Evolutionary conservation across 306 rosid genomes (phyloP), one percentile per base, ranked within the genome.

Genomic region (Pyrus bretschneideri): DNA sequence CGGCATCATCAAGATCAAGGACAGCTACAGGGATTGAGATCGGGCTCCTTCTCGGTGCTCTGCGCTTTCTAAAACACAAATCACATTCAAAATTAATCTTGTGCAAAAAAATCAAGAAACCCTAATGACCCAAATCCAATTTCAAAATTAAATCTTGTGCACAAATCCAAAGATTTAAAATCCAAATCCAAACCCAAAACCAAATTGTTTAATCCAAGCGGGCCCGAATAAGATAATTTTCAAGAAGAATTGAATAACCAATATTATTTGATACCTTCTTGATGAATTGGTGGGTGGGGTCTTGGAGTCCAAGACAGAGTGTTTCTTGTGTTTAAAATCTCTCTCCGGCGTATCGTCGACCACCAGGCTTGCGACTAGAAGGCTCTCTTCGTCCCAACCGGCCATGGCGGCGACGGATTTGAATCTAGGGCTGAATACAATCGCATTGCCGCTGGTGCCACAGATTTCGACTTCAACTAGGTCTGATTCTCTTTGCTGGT

Each of bases 331-430:
- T 80, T 86, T 89, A 9, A 30, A 35, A 72, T 86, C 83, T 83
- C 97, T 79, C 0, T 88, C 98, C 0, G 97, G 97, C 1, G 99
- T 92, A 76, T 92, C 98, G 25, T 96, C 98, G 25, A 96, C 91
- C 45, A 96, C 69, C 29, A 91, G 91, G 76, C 83, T 87, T 1
- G 99, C 99, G 3, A 81, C 30, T 9, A 96, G 76, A 30, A 96
- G 84, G 1, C 96, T 78, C 78, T 96, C 98, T 84, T 96, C 98
- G 45, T 92, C 99, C 99, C 98, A 96, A 59, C 98, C 99, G 22
- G 99, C 99, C 93, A 88, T 82, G 74, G 99, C 96, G 8, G 97
- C 97, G 17, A 79, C 92, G 5, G 98, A 91, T 84, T 88, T 96
- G 89, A 96, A 92, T 77, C 93, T 79, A 11, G 99, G 97, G 79